Evolutionary conservation across 345 rosid genomes (phyloP).

Genomic region (Salix viminalis): DNA sequence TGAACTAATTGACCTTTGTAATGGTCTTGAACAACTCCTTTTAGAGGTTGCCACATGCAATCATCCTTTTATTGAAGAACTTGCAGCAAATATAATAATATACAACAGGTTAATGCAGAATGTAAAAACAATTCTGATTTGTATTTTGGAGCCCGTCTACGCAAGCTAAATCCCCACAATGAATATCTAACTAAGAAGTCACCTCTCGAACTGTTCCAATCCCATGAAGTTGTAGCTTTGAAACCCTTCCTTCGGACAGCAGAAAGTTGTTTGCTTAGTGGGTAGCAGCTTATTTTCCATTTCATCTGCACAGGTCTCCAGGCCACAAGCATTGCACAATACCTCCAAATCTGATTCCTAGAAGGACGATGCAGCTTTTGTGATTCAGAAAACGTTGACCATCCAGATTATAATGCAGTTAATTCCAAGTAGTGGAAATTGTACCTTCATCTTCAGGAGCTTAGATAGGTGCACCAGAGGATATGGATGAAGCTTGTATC

Average conservation of each 20-base stretch:
- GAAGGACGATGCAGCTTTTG: slow-evolving; percentile 12
- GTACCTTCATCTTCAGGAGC: slow-evolving; percentile 71
- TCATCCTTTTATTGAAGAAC: background rate
- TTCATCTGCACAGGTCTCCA: slow-evolving; percentile 50
- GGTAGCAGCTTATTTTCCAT: slow-evolving; percentile 53
- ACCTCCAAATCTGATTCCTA: slow-evolving; percentile 69
- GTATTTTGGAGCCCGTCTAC: background rate
- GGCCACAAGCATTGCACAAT: slow-evolving; percentile 75
- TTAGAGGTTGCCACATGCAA: too few relatives aligned
- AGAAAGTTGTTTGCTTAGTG: slow-evolving; percentile 63
- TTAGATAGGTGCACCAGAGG: slow-evolving; percentile 55
- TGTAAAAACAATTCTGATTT: background rate
- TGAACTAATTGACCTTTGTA: too few relatives aligned
- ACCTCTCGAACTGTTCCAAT: slow-evolving; percentile 29
- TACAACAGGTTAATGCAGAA: background rate
- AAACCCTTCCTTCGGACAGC: slow-evolving; percentile 40
- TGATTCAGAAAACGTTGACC: background rate
- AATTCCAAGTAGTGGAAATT: background rate
- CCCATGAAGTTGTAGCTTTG: slow-evolving; percentile 44
- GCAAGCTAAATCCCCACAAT: background rate
- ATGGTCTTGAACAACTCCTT: too few relatives aligned
- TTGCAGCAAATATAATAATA: background rate
- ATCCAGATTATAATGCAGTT: background rate
- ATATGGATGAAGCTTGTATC: slow-evolving; percentile 96
- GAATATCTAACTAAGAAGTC: background rate